Evolutionary conservation across 2,329 filamentous ascomycete genomes (phyloP).

Genomic region (Fusarium sacchari): DNA sequence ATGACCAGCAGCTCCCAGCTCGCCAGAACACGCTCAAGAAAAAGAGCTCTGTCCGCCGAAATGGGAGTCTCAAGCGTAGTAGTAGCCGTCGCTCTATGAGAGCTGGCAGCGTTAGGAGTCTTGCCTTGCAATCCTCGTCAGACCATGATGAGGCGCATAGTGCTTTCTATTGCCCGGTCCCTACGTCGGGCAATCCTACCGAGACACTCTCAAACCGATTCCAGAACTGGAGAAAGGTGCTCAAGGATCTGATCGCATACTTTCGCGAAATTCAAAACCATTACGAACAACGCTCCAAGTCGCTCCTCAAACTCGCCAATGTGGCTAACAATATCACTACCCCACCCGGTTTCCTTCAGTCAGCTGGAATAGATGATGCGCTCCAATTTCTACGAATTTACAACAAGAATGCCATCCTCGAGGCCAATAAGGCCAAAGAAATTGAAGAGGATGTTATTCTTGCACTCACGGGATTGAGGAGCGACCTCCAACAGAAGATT

Average conservation of each 20-base stretch:
- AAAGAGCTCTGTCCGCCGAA: conserved; percentile 80
- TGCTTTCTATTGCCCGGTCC: conserved; percentile 89
- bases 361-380: conserved; percentile 89
- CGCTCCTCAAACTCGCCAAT: conserved; percentile 83
- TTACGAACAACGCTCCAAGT: conserved; percentile 87
- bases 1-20: conserved; percentile 55
- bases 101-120: conserved; percentile 86
- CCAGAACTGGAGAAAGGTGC: conserved; percentile 94
- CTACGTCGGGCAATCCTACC: conserved; percentile 86
- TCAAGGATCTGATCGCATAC: conserved; percentile 94
- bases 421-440: conserved; percentile 88
- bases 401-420: conserved; percentile 81
- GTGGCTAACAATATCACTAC: conserved; percentile 82
- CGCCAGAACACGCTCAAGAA: conserved; percentile 85
- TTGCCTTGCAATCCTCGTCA: conserved; percentile 74
- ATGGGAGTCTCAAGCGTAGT: conserved; percentile 79
- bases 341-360: conserved; percentile 79
- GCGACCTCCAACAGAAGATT: conserved; percentile 93
- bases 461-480: conserved; percentile 84
- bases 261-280: conserved; percentile 91
- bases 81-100: conserved; percentile 83
- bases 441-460: conserved; percentile 93
- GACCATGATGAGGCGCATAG: conserved; percentile 80
- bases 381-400: conserved; percentile 82
- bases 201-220: conserved; percentile 89